These are phyloP conservation scores for Stereocaulon alpinum DNA, from an alignment of 495 filamentous ascomycete species.

Conservation along the genomic window DNA sequence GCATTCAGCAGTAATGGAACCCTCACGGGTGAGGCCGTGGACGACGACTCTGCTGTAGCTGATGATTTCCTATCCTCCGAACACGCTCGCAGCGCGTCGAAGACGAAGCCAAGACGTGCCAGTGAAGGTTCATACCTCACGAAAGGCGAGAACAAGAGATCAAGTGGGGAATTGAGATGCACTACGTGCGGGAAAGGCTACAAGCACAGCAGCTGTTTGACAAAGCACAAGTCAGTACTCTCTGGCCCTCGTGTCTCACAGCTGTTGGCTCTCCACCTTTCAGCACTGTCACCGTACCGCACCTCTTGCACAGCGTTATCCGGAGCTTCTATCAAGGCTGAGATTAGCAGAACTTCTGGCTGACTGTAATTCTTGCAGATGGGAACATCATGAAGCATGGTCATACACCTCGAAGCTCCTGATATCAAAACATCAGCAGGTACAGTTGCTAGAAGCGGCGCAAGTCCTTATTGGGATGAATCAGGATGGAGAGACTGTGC, in stretches of 20 bases:
- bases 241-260: slow-evolving; percentile 21
- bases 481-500: slow-evolving; percentile 45
- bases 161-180: slow-evolving; percentile 79
- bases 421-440: slow-evolving; percentile 99
- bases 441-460: slow-evolving; percentile 92
- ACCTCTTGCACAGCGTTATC: background rate
- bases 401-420: slow-evolving; percentile 92
- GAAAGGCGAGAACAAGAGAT: slow-evolving; percentile 66
- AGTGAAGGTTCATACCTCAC: slow-evolving; percentile 75
- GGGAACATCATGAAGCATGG: slow-evolving; percentile 99
- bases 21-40: slow-evolving; percentile 46
- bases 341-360: background rate
- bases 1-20: slow-evolving; percentile 42
- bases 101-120: slow-evolving; percentile 65
- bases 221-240: slow-evolving; percentile 98
- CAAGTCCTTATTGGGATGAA: slow-evolving; percentile 94
- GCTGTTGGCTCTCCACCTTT: slow-evolving; percentile 9
- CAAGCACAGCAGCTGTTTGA: slow-evolving; percentile 99
- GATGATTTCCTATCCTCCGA: slow-evolving; percentile 16
- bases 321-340: background rate
- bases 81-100: slow-evolving; percentile 33
- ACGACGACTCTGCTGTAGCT: slow-evolving; percentile 33
- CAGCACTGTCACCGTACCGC: background rate
- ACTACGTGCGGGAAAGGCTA: slow-evolving; percentile 99
- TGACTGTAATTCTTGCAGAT: slow-evolving; percentile 53